Evolutionary conservation across 768 basidiomycete species (phyloP).

Genomic region (Sutorius australiensis): DNA sequence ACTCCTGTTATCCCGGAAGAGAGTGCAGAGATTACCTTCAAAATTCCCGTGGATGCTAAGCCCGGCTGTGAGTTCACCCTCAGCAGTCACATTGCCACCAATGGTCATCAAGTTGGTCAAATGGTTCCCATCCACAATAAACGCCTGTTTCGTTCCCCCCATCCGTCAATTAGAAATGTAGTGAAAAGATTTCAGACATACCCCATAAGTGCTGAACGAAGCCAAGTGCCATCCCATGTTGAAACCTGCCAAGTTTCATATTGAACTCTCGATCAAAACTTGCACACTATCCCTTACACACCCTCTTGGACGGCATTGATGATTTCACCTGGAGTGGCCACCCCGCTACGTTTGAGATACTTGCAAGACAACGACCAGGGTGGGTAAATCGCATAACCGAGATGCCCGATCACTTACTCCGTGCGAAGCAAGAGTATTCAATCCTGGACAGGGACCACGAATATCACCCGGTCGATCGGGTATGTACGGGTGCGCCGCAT

Average conservation of each 20-base stretch:
- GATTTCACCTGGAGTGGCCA: slow-evolving; percentile 20
- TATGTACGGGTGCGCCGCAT: slow-evolving; percentile 12
- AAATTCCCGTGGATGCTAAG: slow-evolving; percentile 22
- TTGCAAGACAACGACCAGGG: not conserved
- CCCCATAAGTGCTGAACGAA: slow-evolving; percentile 18
- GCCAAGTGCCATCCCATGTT: slow-evolving; percentile 26
- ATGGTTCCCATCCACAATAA: slow-evolving; percentile 27
- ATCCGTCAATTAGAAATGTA: not conserved
- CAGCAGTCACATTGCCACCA: slow-evolving; percentile 19
- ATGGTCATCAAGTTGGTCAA: slow-evolving; percentile 28
- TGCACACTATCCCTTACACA: not conserved
- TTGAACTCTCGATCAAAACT: no score
- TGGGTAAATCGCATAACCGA: not conserved
- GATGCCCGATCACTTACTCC: slow-evolving; percentile 12
- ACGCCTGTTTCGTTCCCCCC: slow-evolving; percentile 11
- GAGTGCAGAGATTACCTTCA: slow-evolving; percentile 11
- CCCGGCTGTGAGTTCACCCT: slow-evolving; percentile 10
- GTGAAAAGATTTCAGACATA: not conserved
- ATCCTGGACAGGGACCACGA: slow-evolving; percentile 23
- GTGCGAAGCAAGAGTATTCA: slow-evolving; percentile 25
- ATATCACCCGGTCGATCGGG: slow-evolving; percentile 19
- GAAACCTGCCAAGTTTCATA: slow-evolving; percentile 10
- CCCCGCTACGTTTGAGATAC: slow-evolving; percentile 21
- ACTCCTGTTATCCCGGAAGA: not conserved
- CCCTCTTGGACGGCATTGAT: slow-evolving; percentile 24